These are phyloP conservation scores for Plasmopara viticola DNA, from an alignment of 352 stramenopile genomes.

Conservation along the genomic window DNA sequence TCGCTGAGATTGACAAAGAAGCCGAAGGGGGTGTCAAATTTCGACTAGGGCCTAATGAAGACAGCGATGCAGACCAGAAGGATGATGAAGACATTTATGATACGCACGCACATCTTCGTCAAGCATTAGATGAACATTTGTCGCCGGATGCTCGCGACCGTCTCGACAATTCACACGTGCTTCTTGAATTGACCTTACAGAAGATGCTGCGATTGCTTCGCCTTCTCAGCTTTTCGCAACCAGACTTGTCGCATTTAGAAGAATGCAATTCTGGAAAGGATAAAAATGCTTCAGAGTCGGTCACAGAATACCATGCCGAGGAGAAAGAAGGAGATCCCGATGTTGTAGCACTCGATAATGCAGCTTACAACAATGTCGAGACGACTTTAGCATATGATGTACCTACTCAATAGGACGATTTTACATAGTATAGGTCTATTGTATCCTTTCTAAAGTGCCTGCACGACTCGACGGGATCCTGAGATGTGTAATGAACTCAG, in stretches of 20 bases:
- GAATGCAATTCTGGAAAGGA: constrained; percentile 5
- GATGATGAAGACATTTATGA: constrained; percentile 44
- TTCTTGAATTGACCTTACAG: constrained; percentile 71
- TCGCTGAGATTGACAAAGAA: constrained; percentile 65
- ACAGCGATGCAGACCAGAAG: constrained; percentile 7
- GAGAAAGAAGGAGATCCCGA: constrained; percentile 15
- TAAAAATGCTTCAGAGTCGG: constrained; percentile 4
- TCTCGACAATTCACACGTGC: constrained; percentile 73
- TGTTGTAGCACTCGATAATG: not conserved
- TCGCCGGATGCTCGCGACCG: constrained; percentile 62
- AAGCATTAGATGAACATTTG: constrained; percentile 52
- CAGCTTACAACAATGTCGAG: constrained; percentile 11
- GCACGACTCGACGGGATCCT: constrained; percentile 32
- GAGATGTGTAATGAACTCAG: constrained; percentile 58
- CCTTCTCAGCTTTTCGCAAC: constrained; percentile 69
- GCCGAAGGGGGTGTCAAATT: constrained; percentile 64
- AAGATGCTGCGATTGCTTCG: constrained; percentile 66
- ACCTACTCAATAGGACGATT: too few relatives aligned
- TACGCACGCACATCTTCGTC: constrained; percentile 63
- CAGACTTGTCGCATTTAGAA: constrained; percentile 7
- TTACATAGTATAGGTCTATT: too few relatives aligned
- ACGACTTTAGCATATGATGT: constrained; percentile 2
- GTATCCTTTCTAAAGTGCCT: constrained; percentile 25
- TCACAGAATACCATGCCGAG: constrained; percentile 9
- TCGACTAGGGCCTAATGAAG: constrained; percentile 41